A percentile compares a stretch with the other conserved stretches of the same genome.
phyloP scores from a whole-genome alignment of 257 asterid genomes.

The Handroanthus guayacan region DNA sequence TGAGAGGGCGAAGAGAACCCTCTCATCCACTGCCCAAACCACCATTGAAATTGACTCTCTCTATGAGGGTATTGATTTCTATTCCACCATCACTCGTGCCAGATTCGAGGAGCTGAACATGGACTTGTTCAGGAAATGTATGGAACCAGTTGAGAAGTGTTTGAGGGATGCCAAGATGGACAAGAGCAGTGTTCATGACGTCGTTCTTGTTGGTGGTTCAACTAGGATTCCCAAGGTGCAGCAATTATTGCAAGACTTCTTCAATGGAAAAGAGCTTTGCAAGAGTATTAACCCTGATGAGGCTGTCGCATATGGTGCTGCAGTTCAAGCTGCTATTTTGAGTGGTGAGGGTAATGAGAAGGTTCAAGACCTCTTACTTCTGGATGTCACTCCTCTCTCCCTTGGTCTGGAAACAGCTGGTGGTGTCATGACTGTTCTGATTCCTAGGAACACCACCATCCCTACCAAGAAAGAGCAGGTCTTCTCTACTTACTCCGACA shows the following conservation, averaged over 20 bases:
- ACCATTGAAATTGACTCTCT: conserved; percentile 81
- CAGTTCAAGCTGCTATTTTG: conserved; percentile 72
- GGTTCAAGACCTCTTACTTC: conserved; percentile 67
- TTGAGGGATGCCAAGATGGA: conserved; percentile 92
- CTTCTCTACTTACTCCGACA: conserved; percentile 62
- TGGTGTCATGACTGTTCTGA: conserved; percentile 68
- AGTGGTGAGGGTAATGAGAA: conserved; percentile 74
- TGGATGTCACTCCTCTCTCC: conserved; percentile 68
- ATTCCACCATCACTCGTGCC: conserved; percentile 82
- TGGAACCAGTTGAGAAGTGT: conserved; percentile 94
- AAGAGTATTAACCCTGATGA: conserved; percentile 82
- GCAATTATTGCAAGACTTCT: conserved; percentile 61
- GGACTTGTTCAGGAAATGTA: conserved; percentile 82
- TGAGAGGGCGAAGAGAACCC: conserved; percentile 90
- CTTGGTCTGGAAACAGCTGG: conserved; percentile 68
- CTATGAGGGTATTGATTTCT: conserved; percentile 80
- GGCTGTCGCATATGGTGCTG: conserved; percentile 80
- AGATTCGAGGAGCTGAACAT: conserved; percentile 81
- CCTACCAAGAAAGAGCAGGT: conserved; percentile 74
- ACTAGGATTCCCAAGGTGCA: conserved; percentile 58
- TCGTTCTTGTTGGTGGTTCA: conserved; percentile 61
- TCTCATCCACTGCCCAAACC: conserved; percentile 87
- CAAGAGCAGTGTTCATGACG: conserved; percentile 77
- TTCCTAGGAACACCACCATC: conserved; percentile 61
- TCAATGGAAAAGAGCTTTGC: conserved; percentile 71